Evolutionary conservation across 208 protist genomes (phyloP).

Genomic region (Leishmania amazonensis): DNA sequence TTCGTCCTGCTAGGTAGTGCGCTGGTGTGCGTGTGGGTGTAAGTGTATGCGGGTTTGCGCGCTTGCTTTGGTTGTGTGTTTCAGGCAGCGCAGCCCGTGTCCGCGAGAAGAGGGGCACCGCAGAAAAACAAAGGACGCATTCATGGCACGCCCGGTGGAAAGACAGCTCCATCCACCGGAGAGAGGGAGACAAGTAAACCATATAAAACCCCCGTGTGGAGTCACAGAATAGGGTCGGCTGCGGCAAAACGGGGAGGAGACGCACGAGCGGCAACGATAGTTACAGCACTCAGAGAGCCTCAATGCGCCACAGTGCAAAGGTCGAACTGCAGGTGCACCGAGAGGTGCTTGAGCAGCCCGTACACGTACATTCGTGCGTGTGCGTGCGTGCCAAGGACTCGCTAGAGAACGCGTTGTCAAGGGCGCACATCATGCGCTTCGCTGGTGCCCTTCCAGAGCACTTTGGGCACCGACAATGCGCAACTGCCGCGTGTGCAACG

Average conservation of each 20-base stretch:
- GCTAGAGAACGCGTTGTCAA: neutral
- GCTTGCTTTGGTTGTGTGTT: neutral
- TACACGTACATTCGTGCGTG: neutral
- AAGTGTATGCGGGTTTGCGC: neutral
- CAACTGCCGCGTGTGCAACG: neutral
- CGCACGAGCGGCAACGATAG: neutral
- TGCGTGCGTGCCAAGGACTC: neutral
- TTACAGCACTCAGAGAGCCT: neutral
- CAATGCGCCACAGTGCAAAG: neutral
- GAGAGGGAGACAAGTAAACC: neutral
- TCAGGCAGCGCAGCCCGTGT: neutral
- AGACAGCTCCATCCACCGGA: neutral
- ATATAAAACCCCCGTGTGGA: neutral
- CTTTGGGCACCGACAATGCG: too few species aligned
- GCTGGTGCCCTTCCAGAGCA: neutral
- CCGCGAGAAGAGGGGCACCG: neutral
- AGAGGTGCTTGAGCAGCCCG: neutral
- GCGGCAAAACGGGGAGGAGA: neutral
- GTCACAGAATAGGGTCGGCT: neutral
- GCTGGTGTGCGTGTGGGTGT: neutral
- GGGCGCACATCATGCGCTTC: neutral
- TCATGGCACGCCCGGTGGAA: neutral
- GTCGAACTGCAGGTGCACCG: neutral
- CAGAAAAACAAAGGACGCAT: neutral
- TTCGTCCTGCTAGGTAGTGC: neutral